Conservation (phyloP, 1,139 yeast species). For the Groenewaldozyma auringiensis region DNA sequence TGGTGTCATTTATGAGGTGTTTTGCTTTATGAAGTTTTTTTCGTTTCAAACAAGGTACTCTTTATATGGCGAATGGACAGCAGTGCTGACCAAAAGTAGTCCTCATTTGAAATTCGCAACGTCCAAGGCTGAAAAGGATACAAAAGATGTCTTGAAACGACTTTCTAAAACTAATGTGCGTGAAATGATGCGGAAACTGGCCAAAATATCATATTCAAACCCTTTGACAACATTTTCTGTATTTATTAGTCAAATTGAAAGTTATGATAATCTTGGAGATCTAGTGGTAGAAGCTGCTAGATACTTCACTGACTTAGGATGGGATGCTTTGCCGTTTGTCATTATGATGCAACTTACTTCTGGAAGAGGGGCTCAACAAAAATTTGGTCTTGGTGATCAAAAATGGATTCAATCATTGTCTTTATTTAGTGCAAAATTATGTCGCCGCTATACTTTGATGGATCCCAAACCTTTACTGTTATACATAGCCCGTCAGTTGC, state of each 20-base stretch:
- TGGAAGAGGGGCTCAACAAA: conserved; percentile 61
- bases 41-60: conserved; percentile 57
- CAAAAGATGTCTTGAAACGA: conserved; percentile 74
- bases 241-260: conserved; percentile 54
- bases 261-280: conserved; percentile 79
- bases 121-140: conserved; percentile 68
- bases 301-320: conserved; percentile 69
- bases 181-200: conserved; percentile 68
- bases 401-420: conserved; percentile 66
- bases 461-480: conserved; percentile 40
- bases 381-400: conserved; percentile 73
- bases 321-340: conserved; percentile 79
- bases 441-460: conserved; percentile 29
- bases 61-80: conserved; percentile 76
- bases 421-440: conserved; percentile 33
- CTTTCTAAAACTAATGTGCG: conserved; percentile 79
- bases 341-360: conserved; percentile 64
- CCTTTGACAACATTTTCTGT: conserved; percentile 64
- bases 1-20: conserved; percentile 55
- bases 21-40: conserved; percentile 44
- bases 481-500: conserved; percentile 59
- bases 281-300: conserved; percentile 75
- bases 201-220: conserved; percentile 69
- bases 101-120: conserved; percentile 56
- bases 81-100: conserved; percentile 45